A percentile compares a stretch with the other conserved stretches of the same genome.
Evolutionary conservation across 257 asterid genomes (phyloP).

Genomic region (Agastache rugosa): DNA sequence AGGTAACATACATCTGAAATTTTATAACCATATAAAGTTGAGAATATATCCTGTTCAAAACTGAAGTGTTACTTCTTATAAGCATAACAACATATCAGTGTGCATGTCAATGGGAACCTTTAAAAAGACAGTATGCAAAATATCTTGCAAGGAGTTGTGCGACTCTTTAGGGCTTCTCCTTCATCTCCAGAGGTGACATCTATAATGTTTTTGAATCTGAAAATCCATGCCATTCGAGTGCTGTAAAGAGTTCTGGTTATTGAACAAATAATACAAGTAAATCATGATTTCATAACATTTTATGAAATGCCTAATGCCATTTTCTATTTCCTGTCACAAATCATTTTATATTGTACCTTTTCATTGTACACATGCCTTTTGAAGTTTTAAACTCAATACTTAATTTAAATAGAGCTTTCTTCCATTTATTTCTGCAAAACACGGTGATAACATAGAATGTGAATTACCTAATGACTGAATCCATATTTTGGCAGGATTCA

Average conservation of each 20-base stretch:
- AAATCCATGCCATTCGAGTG: background rate
- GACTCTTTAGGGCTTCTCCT: background rate
- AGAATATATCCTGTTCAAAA: background rate
- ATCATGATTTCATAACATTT: background rate
- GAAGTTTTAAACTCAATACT: too few species aligned
- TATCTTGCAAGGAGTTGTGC: too few species aligned
- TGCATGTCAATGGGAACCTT: too few species aligned
- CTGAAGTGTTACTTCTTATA: too few species aligned
- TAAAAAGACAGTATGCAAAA: too few species aligned
- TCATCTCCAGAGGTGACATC: background rate
- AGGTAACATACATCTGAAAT: conserved; percentile 18
- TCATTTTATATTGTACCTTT: background rate
- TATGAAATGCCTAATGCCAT: background rate
- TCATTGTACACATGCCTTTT: background rate
- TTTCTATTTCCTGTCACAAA: background rate
- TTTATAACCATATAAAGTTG: background rate
- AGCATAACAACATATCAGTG: too few species aligned
- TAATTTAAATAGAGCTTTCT: background rate
- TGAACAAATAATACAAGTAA: background rate
- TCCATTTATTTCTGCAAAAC: conserved; percentile 6
- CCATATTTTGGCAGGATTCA: background rate
- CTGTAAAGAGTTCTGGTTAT: background rate
- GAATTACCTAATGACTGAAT: background rate
- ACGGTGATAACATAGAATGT: background rate
- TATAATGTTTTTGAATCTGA: background rate